Evolutionary conservation across 2,329 filamentous ascomycete species (phyloP), one percentile per base, ranked within the genome.

Genomic region (Penicillium brasilianum): DNA sequence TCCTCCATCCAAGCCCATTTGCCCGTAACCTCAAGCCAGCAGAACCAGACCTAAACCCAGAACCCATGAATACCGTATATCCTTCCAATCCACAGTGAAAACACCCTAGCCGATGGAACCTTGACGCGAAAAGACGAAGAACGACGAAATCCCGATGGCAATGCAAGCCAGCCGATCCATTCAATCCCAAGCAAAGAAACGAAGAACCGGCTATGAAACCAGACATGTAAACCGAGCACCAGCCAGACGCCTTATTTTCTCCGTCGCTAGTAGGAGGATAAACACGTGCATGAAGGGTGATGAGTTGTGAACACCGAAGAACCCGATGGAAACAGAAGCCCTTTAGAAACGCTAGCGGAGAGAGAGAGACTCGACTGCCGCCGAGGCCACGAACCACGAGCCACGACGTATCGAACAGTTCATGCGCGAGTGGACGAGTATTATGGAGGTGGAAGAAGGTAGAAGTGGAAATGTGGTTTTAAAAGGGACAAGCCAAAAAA

Each of bases 241-340:
- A 54, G 28, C 61, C 43, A 44, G 57, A 65, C 57, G 53, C 60
- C 58, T 56, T 64, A 37, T 32, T 58, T 55, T 50, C 49, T 65
- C 62, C 49, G 28, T 61, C 55, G 52, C 36, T 57, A 37, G 50
- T 28, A 28, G 16, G 13, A 34, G 48, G 28, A 58, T 49, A 59
- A 16, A 28, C 18, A 53, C 34, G 18, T 57, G 54, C 52, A 55
- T 57, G 51, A 39, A 32, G 50, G 34, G 30, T 16, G 32, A 53
- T 28, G 50, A 8, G 7, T 25, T n/a, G 25, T 28, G 7, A 16
- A 48, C 25, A 46, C 22, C 43, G 49, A 20, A 34, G 34, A 36
- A 37, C 18, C 18, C 18, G 18, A 43, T 7, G 9, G 7, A 10
- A 28, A 39, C 10, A 28, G 6, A 4, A 56, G 39, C 53, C 37